Evolutionary conservation across 2,329 filamentous ascomycete species (phyloP).

Genomic region (Fusarium sp.): DNA sequence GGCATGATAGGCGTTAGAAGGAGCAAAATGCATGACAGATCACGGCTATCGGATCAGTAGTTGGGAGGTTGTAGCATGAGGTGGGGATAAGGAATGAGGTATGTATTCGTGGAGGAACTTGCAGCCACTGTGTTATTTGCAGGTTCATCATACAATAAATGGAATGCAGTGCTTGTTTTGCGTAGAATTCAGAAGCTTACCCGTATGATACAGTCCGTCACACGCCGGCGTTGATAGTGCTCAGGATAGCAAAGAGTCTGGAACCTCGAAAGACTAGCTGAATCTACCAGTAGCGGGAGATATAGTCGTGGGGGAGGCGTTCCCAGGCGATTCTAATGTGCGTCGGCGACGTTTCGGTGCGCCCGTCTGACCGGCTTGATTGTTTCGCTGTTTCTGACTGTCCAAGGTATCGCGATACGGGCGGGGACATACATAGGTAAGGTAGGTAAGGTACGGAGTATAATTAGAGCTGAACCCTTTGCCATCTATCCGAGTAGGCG

Average conservation of each 20-base stretch:
- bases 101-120: constrained; percentile 2
- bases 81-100: constrained; percentile 22
- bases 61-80: constrained; percentile 6
- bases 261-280: constrained; percentile 35
- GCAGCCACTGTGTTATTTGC: neutral
- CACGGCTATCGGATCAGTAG: constrained; percentile 34
- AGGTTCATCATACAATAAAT: neutral
- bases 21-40: constrained; percentile 31
- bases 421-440: neutral
- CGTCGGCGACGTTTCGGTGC: constrained; percentile 28
- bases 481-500: neutral
- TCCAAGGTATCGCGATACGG: neutral
- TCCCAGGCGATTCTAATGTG: constrained; percentile 9
- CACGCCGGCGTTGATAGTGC: constrained; percentile 1
- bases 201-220: constrained; percentile 18
- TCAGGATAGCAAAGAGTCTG: constrained; percentile 22
- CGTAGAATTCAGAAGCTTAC: constrained; percentile 28
- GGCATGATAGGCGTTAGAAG: constrained; percentile 24
- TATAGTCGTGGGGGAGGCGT: constrained; percentile 29
- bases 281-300: constrained; percentile 9
- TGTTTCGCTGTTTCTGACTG: neutral
- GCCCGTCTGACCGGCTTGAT: constrained; percentile 11
- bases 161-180: neutral
- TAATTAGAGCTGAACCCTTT: constrained; percentile 4
- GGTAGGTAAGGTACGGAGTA: neutral